Conservation (phyloP, 2,329 filamentous ascomycete genomes). For the Stromatinia cepivora region DNA sequence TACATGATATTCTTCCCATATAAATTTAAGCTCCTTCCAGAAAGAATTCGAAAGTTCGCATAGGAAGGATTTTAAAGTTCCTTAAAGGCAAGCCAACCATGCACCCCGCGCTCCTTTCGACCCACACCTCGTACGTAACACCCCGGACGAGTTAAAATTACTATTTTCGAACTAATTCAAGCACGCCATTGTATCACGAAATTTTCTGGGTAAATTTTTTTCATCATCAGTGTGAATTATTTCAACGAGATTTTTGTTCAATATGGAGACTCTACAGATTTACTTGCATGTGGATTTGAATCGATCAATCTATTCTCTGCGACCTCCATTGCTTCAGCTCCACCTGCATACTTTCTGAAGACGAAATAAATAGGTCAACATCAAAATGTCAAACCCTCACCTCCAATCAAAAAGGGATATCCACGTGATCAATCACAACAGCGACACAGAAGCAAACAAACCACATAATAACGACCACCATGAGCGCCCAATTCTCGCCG, state of each 20-base stretch:
- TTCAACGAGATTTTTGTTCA: background rate
- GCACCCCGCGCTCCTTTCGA: background rate
- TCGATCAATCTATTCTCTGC: too few relatives aligned
- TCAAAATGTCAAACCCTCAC: slow-evolving; percentile 3
- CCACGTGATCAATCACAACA: slow-evolving; percentile 7
- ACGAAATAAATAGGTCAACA: background rate
- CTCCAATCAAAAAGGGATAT: background rate
- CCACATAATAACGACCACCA: background rate
- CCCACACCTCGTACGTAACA: slow-evolving; percentile 4
- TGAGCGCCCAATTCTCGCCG: slow-evolving; percentile 27
- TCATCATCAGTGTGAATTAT: background rate
- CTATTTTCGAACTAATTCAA: background rate
- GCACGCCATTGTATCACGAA: slow-evolving; percentile 8
- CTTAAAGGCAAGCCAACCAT: background rate
- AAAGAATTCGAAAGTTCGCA: too few relatives aligned
- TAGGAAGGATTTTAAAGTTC: too few relatives aligned
- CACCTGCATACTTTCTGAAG: background rate
- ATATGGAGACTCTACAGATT: background rate
- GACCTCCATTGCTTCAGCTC: background rate
- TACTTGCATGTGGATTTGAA: too few relatives aligned
- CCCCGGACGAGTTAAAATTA: background rate
- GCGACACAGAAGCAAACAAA: background rate
- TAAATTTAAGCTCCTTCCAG: too few relatives aligned
- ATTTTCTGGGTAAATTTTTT: background rate
- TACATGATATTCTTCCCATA: too few relatives aligned